phyloP scores from a whole-genome alignment of 176 grass and related monocot species.

The Zoysia japonica region DNA sequence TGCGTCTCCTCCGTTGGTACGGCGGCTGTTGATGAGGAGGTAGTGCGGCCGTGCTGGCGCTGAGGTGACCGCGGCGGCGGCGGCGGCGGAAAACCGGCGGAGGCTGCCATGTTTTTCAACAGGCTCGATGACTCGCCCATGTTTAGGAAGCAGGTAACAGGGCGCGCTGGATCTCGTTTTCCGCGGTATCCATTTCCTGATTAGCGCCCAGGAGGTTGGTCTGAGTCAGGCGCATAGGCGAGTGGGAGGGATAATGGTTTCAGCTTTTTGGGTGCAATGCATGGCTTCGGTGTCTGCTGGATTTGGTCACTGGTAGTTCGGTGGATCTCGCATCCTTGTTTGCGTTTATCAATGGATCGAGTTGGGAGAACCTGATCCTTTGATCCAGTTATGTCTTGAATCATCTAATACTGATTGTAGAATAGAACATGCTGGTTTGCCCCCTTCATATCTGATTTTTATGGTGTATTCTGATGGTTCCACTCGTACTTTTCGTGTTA shows the following conservation, averaged over 20 bases:
- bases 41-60: constrained; percentile 31
- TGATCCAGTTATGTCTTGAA: background rate
- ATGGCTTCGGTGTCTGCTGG: constrained; percentile 5
- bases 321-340: constrained; percentile 28
- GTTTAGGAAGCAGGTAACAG: constrained; percentile 91
- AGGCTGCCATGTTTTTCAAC: constrained; percentile 77
- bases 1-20: background rate
- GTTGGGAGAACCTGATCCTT: background rate
- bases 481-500: background rate
- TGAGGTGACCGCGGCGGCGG: constrained; percentile 34
- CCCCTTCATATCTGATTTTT: background rate
- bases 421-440: background rate
- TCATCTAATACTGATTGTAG: background rate
- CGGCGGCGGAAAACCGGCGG: constrained; percentile 14
- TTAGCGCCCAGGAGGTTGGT: constrained; percentile 15
- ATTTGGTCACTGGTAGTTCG: constrained; percentile 1
- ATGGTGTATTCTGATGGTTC: background rate
- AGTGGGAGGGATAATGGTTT: constrained; percentile 8
- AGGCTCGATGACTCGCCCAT: constrained; percentile 99
- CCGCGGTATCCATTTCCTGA: background rate
- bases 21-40: constrained; percentile 40
- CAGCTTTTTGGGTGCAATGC: constrained; percentile 40
- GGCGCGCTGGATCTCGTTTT: constrained; percentile 38
- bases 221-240: background rate
- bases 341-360: constrained; percentile 1